Base-by-base conservation (phyloP, 2,329 filamentous ascomycete species). In the Cladophialophora psammophila region DNA sequence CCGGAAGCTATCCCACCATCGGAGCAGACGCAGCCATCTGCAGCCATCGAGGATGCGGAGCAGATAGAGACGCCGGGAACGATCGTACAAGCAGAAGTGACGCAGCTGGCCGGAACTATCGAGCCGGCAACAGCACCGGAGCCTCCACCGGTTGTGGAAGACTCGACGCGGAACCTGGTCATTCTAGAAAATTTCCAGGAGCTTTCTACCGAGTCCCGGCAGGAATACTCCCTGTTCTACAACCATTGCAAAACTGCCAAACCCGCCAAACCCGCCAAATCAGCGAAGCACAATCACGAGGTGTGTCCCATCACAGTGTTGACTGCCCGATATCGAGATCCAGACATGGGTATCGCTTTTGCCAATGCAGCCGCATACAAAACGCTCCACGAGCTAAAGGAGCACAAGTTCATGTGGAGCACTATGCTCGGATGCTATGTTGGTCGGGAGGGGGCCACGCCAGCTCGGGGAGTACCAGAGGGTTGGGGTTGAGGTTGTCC, bases 351-450 rank as follows among this genome's bases (percentile, higher is more conserved):
- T 0, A 84, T 98, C 15, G 88, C 90, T 0, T 99, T 94, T 79
- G 86, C 88, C 70, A 94, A 94, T 76, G 83, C 88, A 52, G 87
- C 90, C 69, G 94, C 93, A 0, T 97, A 93, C 80, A 76, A 77
- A 34, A 72, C 69, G 62, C 65, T 74, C 34, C 88, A 88, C 73
- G 89, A 96, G 77, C 90, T 98, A 54, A 90, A 92, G 74, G 87
- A 90, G 63, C 84, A 96, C 13, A 91, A 92, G 52, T 94, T 93
- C 77, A 87, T 87, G 65, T 99, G 92, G 91, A 96, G 93, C 76
- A 84, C 84, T 35, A 83, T 95, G 72, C 79, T 96, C 35, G 93
- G 92, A 5, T 91, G 90, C 15, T 99, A 94, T 86, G 90, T 94
- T 4, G 94, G 94, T 0, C 71, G 84, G 82, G 70, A 82, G 81